Conservation (phyloP, 164 flowering plant genomes). For the Magnolia sinica region DNA sequence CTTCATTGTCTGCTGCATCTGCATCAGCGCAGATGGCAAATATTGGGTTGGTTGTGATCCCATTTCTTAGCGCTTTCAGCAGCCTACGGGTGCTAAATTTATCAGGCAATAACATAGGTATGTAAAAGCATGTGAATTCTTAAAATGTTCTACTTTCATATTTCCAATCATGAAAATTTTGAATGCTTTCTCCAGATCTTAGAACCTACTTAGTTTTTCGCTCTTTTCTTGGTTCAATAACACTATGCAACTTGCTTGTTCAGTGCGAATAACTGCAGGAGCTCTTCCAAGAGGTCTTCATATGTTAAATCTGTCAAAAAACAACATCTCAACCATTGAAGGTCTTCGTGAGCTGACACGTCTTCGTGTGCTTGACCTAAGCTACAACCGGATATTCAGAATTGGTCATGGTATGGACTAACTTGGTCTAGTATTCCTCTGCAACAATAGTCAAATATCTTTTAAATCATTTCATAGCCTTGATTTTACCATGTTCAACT, state of each 20-base stretch:
- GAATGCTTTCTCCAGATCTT: slow-evolving; percentile 1
- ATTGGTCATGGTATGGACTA: slow-evolving; percentile 79
- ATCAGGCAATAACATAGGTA: slow-evolving; percentile 86
- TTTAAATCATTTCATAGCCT: neutral
- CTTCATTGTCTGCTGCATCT: slow-evolving; percentile 64
- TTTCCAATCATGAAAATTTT: neutral
- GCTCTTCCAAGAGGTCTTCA: slow-evolving; percentile 97
- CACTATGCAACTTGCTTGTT: slow-evolving; percentile 14
- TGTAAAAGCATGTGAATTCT: neutral
- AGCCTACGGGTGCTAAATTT: slow-evolving; percentile 75
- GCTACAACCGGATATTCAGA: slow-evolving; percentile 77
- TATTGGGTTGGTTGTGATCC: slow-evolving; percentile 80
- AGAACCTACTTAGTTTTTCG: neutral
- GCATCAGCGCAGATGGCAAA: slow-evolving; percentile 79
- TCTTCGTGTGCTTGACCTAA: slow-evolving; percentile 83
- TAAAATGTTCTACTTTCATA: neutral
- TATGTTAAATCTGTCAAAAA: slow-evolving; percentile 73
- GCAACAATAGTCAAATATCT: neutral
- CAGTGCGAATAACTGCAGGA: slow-evolving; percentile 86
- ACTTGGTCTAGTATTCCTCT: neutral
- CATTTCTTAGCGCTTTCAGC: slow-evolving; percentile 72
- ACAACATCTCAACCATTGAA: slow-evolving; percentile 77
- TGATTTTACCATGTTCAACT: neutral
- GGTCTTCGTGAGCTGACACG: slow-evolving; percentile 89
- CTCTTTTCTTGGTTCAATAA: neutral